phyloP scores from a whole-genome alignment of 305 asterid species.

The Striga hermonthica region DNA sequence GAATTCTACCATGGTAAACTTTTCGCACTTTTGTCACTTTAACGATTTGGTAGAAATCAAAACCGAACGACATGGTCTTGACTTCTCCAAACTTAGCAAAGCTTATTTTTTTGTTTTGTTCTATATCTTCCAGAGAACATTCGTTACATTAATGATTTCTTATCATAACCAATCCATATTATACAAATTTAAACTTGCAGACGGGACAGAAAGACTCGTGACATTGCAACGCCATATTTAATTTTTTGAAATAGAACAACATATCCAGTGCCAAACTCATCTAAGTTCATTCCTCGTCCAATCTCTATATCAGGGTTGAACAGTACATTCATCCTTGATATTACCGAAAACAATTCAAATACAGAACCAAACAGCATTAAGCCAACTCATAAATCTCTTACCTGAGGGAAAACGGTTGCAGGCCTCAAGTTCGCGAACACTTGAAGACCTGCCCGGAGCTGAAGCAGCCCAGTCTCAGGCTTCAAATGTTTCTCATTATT shows the following conservation, averaged over 20 bases:
- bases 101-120: neutral
- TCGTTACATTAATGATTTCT: neutral
- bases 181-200: neutral
- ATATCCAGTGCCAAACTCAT: constrained; percentile 6
- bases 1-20: neutral
- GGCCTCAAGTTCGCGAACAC: constrained; percentile 97
- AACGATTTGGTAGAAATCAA: neutral
- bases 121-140: neutral
- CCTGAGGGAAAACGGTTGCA: constrained; percentile 94
- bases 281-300: constrained; percentile 8
- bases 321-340: constrained; percentile 3
- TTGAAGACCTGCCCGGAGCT: constrained; percentile 84
- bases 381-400: constrained; percentile 21
- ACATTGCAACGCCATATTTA: neutral
- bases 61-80: neutral
- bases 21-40: neutral
- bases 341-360: constrained; percentile 11
- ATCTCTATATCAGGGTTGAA: constrained; percentile 3
- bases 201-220: constrained; percentile 2
- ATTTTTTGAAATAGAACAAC: neutral
- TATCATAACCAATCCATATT: neutral
- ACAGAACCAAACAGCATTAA: constrained; percentile 20
- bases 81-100: neutral
- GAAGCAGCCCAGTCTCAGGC: constrained; percentile 97
- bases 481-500: constrained; percentile 87